Base-by-base conservation (phyloP, 2,329 filamentous ascomycete species). In the Diaporthe humulicola region DNA sequence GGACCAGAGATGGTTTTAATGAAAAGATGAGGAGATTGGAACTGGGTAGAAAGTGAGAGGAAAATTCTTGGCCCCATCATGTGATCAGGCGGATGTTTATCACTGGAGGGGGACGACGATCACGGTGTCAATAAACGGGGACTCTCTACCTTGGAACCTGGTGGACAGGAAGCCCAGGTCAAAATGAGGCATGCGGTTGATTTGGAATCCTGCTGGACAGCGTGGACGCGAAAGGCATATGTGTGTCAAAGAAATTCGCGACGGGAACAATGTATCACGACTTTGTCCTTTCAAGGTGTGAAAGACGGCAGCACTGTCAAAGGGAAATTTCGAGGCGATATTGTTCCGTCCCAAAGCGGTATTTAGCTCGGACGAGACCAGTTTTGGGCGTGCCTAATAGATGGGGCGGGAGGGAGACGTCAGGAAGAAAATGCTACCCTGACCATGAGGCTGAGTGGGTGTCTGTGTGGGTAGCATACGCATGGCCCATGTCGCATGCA, bases 381-480 rank as follows among this genome's bases (percentile, higher is more conserved):
- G 48, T 54, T 22, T 17, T 69, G 30, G 22, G 15, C 64, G 64
- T 38, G 64, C 30, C 64, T 52, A 52, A 38, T 28, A 52, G 30
- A 36, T 67, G 64, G 64, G 64, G 64, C 64, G 45, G 64, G 45
- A 54, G 15, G 64, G 22, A 54, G 33, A 69, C 33, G 64, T 40
- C 64, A 69, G n/a, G 33, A 67, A 54, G 48, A 54, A 36, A 40
- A 69, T 40, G 45, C 15, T 22, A 69, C 64, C 33, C 22, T 69
- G 64, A 28, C 15, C 33, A 69, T 69, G 64, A 69, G 64, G 64
- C 64, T 69, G 64, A 69, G 64, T 40, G 61, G 61, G 42, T 66
- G 60, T 48, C 9, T 22, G 64, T 15, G 64, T 67, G 64, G 64
- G 40, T 25, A 38, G 33, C 64, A 67, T 50, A n/a, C 45, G 61